Percentiles rank a stretch among this genome's conserved stretches.
Evolutionary conservation across 257 asterid species (phyloP).

Genomic region (Nicotiana knightiana): DNA sequence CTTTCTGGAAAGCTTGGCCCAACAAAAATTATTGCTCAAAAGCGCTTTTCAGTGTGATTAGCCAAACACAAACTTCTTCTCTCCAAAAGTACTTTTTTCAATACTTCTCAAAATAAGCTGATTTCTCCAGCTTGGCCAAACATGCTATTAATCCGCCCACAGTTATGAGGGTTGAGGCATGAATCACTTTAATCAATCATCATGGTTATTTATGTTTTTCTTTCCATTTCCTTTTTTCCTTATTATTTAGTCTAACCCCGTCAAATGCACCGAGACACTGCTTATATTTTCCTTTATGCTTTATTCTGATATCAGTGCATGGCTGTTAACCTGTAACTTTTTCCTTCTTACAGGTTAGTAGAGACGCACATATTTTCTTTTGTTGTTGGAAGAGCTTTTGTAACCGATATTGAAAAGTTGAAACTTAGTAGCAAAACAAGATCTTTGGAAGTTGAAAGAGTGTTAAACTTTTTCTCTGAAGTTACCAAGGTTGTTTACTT

Average conservation of each 20-base stretch:
- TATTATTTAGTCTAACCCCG: neutral
- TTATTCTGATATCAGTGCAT: constrained; percentile 19
- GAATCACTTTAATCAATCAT: neutral
- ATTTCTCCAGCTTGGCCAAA: too few relatives aligned
- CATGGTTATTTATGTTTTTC: neutral
- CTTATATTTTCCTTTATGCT: neutral
- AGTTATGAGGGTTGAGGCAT: neutral
- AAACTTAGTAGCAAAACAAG: constrained; percentile 90
- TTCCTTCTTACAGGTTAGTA: constrained; percentile 69
- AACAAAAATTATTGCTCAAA: too few relatives aligned
- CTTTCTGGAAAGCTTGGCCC: too few relatives aligned
- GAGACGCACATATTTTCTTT: constrained; percentile 97
- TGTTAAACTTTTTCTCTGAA: constrained; percentile 72
- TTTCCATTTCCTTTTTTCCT: neutral
- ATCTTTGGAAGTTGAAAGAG: constrained; percentile 82
- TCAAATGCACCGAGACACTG: neutral
- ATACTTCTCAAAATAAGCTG: too few relatives aligned
- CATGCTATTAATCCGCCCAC: neutral
- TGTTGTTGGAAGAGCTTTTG: constrained; percentile 98
- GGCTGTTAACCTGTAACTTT: constrained; percentile 19
- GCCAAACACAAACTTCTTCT: too few relatives aligned
- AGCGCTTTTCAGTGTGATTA: too few relatives aligned
- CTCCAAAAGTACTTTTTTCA: too few relatives aligned
- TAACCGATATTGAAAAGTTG: constrained; percentile 94
- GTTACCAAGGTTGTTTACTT: constrained; percentile 55